These are phyloP conservation scores for Grosmannia clavigera DNA, from an alignment of 2,329 filamentous ascomycete genomes.

Conservation along the genomic window DNA sequence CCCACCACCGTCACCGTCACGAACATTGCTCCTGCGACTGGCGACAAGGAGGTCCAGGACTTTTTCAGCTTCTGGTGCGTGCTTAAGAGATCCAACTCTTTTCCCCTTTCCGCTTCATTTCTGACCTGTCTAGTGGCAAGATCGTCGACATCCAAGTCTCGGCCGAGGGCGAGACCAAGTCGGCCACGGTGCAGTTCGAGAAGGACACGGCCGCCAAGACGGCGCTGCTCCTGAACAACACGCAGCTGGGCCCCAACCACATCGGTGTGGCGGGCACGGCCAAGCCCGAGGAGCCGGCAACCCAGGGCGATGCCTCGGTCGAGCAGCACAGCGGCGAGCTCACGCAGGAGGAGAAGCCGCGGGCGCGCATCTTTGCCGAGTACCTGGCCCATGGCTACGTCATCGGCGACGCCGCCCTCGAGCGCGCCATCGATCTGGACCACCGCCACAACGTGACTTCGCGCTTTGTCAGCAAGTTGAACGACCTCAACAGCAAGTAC, in stretches of 20 bases:
- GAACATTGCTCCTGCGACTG: slow-evolving; percentile 72
- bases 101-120: background rate
- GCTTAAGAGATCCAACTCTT: too few relatives aligned
- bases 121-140: slow-evolving; percentile 56
- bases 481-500: slow-evolving; percentile 70
- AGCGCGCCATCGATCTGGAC: slow-evolving; percentile 78
- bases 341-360: slow-evolving; percentile 92
- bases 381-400: slow-evolving; percentile 93
- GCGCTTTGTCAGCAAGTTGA: slow-evolving; percentile 66
- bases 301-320: background rate
- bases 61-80: slow-evolving; percentile 94
- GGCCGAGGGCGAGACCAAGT: slow-evolving; percentile 55
- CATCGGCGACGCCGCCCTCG: slow-evolving; percentile 61
- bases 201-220: slow-evolving; percentile 96
- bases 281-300: slow-evolving; percentile 45
- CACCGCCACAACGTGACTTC: slow-evolving; percentile 74
- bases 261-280: slow-evolving; percentile 61
- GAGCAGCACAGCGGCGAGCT: slow-evolving; percentile 51
- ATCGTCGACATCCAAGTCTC: slow-evolving; percentile 74
- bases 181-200: slow-evolving; percentile 89
- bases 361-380: slow-evolving; percentile 84
- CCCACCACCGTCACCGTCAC: slow-evolving; percentile 48
- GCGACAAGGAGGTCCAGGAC: slow-evolving; percentile 82
- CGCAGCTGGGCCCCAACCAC: slow-evolving; percentile 76
- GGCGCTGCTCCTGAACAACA: slow-evolving; percentile 92